Evolutionary conservation across 148 eudicot species (phyloP), one percentile per base, ranked within the genome.

Genomic region (Hydrangea macrophylla): DNA sequence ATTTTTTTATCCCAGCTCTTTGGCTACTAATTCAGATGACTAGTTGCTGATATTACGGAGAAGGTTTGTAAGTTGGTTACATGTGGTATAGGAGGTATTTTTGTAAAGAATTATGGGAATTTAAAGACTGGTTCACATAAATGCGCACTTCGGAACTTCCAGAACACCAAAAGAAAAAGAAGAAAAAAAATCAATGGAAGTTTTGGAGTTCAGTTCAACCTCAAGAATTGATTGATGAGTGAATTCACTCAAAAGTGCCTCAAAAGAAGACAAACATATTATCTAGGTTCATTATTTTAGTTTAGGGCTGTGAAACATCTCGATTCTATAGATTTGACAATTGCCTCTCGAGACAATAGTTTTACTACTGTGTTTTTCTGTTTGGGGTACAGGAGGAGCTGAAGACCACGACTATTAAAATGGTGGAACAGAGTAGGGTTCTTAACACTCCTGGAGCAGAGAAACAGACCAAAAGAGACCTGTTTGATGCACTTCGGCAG

Each of bases 361-460:
- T 50, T 32, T 65, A 50, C 67, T 69, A 2, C 26, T 28, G 15
- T 70, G 54, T 20, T 17, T 53, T 69, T 40, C 27, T 23, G 55
- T 9, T 70, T 54, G n/a, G n/a, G n/a, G n/a, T 69, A 55, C 70
- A 93, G 98, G 98, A 90, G 68, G 98, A 93, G 70, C 79, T 93
- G 73, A 93, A 90, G 85, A 93, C 82, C 71, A 90, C 86, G 35
- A 88, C 96, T 8, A 87, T 93, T 62, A 86, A 91, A 70, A 93
- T 93, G 98, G 97, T 88, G 69, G 98, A 93, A 79, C 95, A 90
- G 72, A 93, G 98, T 72, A 93, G 85, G 79, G 98, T 93, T 70
- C 95, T 93, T 44, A 93, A 90, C 69, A 93, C 94, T 51, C 86
- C 98, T 20, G 98, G 98, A 51, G 96, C 97, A 59, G 98, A 94